Conservation (phyloP, 768 basidiomycete genomes). For the Tricholoma saponaceum region DNA sequence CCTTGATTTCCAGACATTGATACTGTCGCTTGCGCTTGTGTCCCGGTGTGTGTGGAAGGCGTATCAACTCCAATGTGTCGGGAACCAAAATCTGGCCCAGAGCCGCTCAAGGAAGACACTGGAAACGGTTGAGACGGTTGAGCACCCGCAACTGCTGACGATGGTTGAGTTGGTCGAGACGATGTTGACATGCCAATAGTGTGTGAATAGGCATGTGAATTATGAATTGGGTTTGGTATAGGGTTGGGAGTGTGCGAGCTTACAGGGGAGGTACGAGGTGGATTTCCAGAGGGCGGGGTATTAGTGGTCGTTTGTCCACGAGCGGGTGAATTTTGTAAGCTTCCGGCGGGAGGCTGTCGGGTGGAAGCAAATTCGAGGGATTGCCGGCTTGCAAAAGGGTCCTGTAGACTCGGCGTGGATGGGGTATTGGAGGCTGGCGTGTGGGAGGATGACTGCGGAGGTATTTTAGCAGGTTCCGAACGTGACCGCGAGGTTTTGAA, state of each 20-base stretch:
- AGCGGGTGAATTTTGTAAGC: background rate
- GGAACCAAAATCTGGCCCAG: background rate
- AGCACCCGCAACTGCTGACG: background rate
- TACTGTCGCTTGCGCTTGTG: background rate
- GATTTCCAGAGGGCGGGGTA: background rate
- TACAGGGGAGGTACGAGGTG: background rate
- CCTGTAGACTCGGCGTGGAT: background rate
- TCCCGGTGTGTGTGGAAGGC: background rate
- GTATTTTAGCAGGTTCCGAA: background rate
- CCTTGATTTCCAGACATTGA: background rate
- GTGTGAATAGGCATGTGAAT: background rate
- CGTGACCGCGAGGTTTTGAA: background rate
- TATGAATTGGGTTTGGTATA: background rate
- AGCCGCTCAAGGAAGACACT: background rate
- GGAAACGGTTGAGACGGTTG: background rate
- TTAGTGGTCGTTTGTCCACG: background rate
- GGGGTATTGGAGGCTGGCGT: background rate
- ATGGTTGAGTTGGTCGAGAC: background rate
- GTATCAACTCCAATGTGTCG: background rate
- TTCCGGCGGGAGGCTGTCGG: background rate
- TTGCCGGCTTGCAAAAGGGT: background rate
- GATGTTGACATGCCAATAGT: background rate
- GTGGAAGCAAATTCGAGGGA: background rate
- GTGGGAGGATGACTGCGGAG: background rate
- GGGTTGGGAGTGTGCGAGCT: background rate